Evolutionary conservation across 495 filamentous ascomycete genomes (phyloP).

Genomic region (Lasiosphaeris hirsuta): DNA sequence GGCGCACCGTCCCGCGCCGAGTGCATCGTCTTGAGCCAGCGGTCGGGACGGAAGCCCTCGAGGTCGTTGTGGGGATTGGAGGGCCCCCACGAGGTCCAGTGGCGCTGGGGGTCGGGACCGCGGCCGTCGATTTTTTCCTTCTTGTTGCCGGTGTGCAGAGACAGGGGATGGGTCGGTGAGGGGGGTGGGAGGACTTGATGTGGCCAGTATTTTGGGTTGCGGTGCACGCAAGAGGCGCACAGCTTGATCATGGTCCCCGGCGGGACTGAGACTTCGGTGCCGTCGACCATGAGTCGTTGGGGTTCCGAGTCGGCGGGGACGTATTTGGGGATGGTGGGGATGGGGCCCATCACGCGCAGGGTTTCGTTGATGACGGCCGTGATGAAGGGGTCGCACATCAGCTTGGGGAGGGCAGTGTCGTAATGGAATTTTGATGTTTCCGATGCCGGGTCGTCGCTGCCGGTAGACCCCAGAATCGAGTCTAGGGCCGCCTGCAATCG

Average conservation of each 20-base stretch:
- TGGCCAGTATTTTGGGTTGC: constrained; percentile 47
- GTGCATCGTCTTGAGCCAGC: constrained; percentile 14
- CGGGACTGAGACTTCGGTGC: constrained; percentile 40
- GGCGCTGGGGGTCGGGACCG: not conserved
- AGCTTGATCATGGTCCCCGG: constrained; percentile 38
- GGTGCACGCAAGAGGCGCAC: constrained; percentile 39
- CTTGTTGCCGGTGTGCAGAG: no score
- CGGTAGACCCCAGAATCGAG: constrained; percentile 39
- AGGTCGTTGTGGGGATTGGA: constrained; percentile 22
- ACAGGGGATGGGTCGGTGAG: no score
- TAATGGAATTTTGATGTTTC: constrained; percentile 34
- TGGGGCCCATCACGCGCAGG: not conserved
- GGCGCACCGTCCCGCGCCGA: constrained; percentile 17
- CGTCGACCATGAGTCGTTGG: constrained; percentile 42
- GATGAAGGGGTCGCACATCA: not conserved
- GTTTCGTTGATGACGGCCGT: constrained; percentile 8
- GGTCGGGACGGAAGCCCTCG: constrained; percentile 5
- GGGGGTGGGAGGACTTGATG: not conserved
- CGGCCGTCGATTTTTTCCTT: no score
- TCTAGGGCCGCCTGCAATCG: constrained; percentile 57
- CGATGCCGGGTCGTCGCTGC: constrained; percentile 18
- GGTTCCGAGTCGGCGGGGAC: not conserved
- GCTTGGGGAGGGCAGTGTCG: constrained; percentile 40
- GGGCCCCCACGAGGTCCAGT: constrained; percentile 25
- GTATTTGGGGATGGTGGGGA: not conserved